Evolutionary conservation across 2,329 filamentous ascomycete genomes (phyloP), one percentile per base, ranked within the genome.

Genomic region (Dactylellina drechsleri): DNA sequence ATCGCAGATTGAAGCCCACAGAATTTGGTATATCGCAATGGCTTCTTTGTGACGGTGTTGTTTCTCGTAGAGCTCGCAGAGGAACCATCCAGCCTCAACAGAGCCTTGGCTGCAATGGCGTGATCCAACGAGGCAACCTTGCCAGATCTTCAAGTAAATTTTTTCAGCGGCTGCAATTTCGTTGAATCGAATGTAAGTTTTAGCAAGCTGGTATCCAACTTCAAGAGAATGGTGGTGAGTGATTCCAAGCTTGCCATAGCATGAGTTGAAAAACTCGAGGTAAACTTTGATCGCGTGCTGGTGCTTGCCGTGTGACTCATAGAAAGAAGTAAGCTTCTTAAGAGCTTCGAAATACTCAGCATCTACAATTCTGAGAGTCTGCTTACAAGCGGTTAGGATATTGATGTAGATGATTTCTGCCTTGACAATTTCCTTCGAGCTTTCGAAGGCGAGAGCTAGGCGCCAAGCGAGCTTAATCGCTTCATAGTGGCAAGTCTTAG

Each of bases 381-480:
- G 20, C 12, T 26, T 31, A 23, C 62, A 66, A 28, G 62, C 62
- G n/a, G 36, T 58, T 1, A 57, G 36, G 40, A 66, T 58, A 26
- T 47, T 57, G 31, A 66, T 57, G 41, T 66, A 50, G 18, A 66
- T 47, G 10, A 10, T 66, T 41, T 66, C 62, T 10, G 62, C 62
- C 16, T 58, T 57, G 40, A 40, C 23, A 16, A 66, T 57, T 23
- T 66, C 62, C 15, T 16, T 52, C 6, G 62, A 66, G 23, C 43
- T 57, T 23, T 66, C 62, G n/a, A 57, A 66, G 15, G 62, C 62
- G 7, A 57, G 20, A 49, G 62, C 62, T 10, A 66, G 52, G 12
- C 62, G 62, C 62, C 62, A 66, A 12, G 62, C 62, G 43, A 66
- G 62, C n/a, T 58, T n/a, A n/a, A 66, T 66, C 6, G 40, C 52